Conservation (phyloP, 495 filamentous ascomycete genomes). For the Penicillium atrosanguineum region DNA sequence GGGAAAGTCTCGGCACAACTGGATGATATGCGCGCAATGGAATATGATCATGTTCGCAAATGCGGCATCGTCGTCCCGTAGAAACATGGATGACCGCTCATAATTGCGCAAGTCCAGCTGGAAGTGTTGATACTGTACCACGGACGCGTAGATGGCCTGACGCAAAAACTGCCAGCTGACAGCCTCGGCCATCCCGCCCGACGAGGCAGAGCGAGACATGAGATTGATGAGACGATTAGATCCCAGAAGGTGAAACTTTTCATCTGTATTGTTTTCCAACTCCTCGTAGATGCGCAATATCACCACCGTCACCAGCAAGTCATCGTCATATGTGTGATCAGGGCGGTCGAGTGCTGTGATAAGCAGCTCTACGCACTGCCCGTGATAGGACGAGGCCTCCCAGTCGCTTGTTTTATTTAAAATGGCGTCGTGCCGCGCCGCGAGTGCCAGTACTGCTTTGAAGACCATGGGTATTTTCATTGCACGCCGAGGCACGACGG, state of each 20-base stretch:
- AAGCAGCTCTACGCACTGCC: slow-evolving; percentile 35
- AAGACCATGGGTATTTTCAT: slow-evolving; percentile 34
- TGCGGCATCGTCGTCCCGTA: slow-evolving; percentile 32
- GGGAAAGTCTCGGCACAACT: slow-evolving; percentile 24
- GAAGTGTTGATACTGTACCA: slow-evolving; percentile 36
- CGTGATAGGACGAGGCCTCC: slow-evolving; percentile 40
- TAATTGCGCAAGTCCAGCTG: slow-evolving; percentile 37
- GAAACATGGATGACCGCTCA: slow-evolving; percentile 33
- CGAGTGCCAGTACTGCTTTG: slow-evolving; percentile 33
- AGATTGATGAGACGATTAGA: slow-evolving; percentile 38
- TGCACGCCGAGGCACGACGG: slow-evolving; percentile 32
- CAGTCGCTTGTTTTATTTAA: slow-evolving; percentile 28
- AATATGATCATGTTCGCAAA: slow-evolving; percentile 37
- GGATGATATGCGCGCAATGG: slow-evolving; percentile 37
- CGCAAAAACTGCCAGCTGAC: slow-evolving; percentile 41
- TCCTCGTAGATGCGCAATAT: slow-evolving; percentile 40
- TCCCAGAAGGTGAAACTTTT: slow-evolving; percentile 37
- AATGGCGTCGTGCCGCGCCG: slow-evolving; percentile 37
- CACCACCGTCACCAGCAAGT: slow-evolving; percentile 36
- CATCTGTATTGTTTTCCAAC: slow-evolving; percentile 30
- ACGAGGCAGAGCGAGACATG: slow-evolving; percentile 35
- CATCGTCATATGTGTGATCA: slow-evolving; percentile 32
- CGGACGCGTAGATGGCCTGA: slow-evolving; percentile 41
- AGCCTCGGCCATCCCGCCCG: slow-evolving; percentile 40
- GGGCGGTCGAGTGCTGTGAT: slow-evolving; percentile 30